phyloP scores from a whole-genome alignment of 78 protist genomes.

The Blattamonas nauphoetae region DNA sequence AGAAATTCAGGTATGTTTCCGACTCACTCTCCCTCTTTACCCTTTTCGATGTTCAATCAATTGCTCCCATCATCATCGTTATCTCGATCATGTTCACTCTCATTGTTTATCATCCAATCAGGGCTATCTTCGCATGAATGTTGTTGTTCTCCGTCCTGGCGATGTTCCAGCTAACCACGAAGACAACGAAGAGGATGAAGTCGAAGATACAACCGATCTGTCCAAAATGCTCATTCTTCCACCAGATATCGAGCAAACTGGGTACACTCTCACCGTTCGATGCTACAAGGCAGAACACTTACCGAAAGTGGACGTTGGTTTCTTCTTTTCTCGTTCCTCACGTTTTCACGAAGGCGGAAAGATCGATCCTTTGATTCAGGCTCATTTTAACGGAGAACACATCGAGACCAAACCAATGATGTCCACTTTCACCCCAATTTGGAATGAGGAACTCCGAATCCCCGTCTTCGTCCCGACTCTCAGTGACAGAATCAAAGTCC shows the following conservation, averaged over 20 bases:
- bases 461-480: slow-evolving; percentile 17
- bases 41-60: neutral
- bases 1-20: neutral
- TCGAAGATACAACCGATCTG: neutral
- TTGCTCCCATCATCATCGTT: neutral
- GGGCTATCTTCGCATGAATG: slow-evolving; percentile 19
- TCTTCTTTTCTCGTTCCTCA: neutral
- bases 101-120: too few relatives aligned
- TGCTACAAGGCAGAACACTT: neutral
- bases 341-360: slow-evolving; percentile 9
- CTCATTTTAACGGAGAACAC: neutral
- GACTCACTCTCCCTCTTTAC: neutral
- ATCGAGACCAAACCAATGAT: neutral
- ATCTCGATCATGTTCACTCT: neutral
- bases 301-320: slow-evolving; percentile 16
- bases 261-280: neutral
- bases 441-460: slow-evolving; percentile 25
- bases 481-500: neutral
- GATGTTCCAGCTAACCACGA: slow-evolving; percentile 26
- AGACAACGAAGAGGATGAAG: slow-evolving; percentile 27
- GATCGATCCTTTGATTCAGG: slow-evolving; percentile 23
- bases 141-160: slow-evolving; percentile 27
- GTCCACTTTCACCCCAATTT: neutral
- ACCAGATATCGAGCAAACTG: neutral
- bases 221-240: slow-evolving; percentile 13